Base-by-base conservation (phyloP, 2,329 filamentous ascomycete species). In the Ambrosiella beaveri region DNA sequence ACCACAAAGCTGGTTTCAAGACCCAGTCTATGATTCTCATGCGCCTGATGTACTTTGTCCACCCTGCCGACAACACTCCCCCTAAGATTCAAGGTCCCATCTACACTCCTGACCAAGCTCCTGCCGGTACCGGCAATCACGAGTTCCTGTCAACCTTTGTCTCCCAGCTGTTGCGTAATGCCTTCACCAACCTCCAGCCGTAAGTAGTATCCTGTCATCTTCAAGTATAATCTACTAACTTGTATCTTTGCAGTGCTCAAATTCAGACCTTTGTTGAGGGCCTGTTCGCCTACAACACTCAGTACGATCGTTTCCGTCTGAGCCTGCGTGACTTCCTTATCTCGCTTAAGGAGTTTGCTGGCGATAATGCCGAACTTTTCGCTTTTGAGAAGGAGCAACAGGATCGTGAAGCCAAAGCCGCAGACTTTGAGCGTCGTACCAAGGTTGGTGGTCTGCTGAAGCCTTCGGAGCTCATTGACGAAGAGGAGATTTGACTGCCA, bases 1-100 rank as follows among this genome's bases (percentile, higher is more conserved):
- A 98, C 65, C 93, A 98, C 78, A 98, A 98, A 75, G 93, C 93
- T 61, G 93, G 93, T 0, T 98, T 98, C 77, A 98, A 98, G 77
- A 93, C 90, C 7, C 93, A 98, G 73, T 90, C 90, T 2, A 85
- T 93, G 80, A 76, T 98, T 54, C 74, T 98, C 61, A 89, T 93
- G 65, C 86, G 90, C 66, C 90, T 98, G 79, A 95, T 98, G 74
- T 94, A 90, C 76, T 89, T 96, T 59, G 83, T 96, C n/a, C 81
- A 90, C 64, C 81, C 81, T 1, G 79, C 80, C 38, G 81, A 84
- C 64, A 79, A 78, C 35, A 71, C 75, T 9, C 76, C 81, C 36
- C 85, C 89, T 57, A 96, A 95, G 77, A 89, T 98, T 59, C 84
- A 88, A 66, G 88, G 90, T 4, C 91, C 91, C 0, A 88, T 98